Conservation (phyloP, 768 basidiomycete genomes). For the Rhodosporidiobolus sp. region DNA sequence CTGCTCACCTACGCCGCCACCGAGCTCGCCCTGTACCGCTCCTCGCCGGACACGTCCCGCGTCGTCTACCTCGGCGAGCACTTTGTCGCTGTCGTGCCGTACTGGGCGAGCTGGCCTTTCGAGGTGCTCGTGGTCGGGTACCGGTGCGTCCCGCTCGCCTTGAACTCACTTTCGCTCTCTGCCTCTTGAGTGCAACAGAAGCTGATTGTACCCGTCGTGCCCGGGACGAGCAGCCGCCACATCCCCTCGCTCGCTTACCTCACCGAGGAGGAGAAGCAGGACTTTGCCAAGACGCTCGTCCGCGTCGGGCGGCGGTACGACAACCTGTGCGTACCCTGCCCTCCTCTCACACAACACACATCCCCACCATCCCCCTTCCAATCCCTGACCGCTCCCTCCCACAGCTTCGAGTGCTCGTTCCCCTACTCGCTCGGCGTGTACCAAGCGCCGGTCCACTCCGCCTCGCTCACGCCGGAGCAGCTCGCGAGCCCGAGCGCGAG, state of each 20-base stretch:
- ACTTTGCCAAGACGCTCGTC: constrained; percentile 65
- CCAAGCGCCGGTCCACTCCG: constrained; percentile 61
- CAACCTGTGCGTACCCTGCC: constrained; percentile 44
- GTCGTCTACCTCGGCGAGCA: constrained; percentile 68
- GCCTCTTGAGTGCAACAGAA: no score
- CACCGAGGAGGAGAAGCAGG: constrained; percentile 58
- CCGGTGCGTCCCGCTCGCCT: background rate
- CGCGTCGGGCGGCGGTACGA: constrained; percentile 40
- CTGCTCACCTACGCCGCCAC: constrained; percentile 45
- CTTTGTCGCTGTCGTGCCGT: constrained; percentile 83
- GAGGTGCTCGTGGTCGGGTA: constrained; percentile 58
- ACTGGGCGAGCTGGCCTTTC: constrained; percentile 95
- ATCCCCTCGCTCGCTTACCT: constrained; percentile 68
- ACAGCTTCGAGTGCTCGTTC: constrained; percentile 79
- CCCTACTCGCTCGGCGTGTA: constrained; percentile 92
- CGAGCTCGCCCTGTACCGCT: constrained; percentile 55
- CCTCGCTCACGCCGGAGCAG: constrained; percentile 47
- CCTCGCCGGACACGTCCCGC: constrained; percentile 55
- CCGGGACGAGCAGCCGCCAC: constrained; percentile 63
- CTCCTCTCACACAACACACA: background rate
- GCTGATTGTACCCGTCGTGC: constrained; percentile 59
- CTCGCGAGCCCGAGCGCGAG: constrained; percentile 17
- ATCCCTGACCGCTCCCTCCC: background rate
- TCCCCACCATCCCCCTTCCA: background rate
- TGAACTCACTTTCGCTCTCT: background rate